Base-by-base conservation (phyloP, 2,329 filamentous ascomycete genomes). In the Fonsecaea pugnacius region DNA sequence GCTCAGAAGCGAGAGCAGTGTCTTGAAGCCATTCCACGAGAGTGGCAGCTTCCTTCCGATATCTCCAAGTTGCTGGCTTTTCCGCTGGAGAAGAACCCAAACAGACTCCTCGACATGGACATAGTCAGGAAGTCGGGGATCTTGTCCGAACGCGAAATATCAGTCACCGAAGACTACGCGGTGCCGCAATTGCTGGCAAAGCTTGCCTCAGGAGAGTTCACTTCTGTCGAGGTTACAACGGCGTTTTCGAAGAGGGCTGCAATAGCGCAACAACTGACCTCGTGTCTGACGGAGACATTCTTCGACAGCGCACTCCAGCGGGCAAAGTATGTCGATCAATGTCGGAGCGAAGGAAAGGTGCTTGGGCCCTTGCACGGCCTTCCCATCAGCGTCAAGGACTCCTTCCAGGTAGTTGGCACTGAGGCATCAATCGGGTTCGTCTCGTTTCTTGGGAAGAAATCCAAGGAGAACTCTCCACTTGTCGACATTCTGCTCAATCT, bases 91-190 rank as follows among this genome's bases (percentile, higher is more conserved):
- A 64, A 65, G 56, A 62, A 71, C 67, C 27, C 64, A 14, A 69
- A 67, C 57, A 53, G 53, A 12, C 58, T 70, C 2, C 61, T 72
- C 64, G 78, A 79, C 38, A 73, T 75, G 2, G 62, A 63, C 14
- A 68, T 81, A 10, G 78, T 79, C 12, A 58, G 71, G 40, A 61
- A 73, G 58, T 80, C 78, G 38, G 81, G 81, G 4, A 71, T 84
- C 16, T 69, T 84, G n/a, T 76, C 78, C 0, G 40, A 73, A 0
- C 70, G 74, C 32, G 82, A 84, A 69, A 65, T 83, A 5, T 72
- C 73, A 4, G 83, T 84, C 53, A 84, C 83, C 0, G 80, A 83
- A 36, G 72, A 75, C n/a, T 78, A 80, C 52, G 80, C 83, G 63
- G 80, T 78, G 0, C 71, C 75, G 2, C 75, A 71, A 2, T 75